Evolutionary conservation across 2,329 filamentous ascomycete species (phyloP), one percentile per base, ranked within the genome.

Genomic region (Tolypocladium amazonense): DNA sequence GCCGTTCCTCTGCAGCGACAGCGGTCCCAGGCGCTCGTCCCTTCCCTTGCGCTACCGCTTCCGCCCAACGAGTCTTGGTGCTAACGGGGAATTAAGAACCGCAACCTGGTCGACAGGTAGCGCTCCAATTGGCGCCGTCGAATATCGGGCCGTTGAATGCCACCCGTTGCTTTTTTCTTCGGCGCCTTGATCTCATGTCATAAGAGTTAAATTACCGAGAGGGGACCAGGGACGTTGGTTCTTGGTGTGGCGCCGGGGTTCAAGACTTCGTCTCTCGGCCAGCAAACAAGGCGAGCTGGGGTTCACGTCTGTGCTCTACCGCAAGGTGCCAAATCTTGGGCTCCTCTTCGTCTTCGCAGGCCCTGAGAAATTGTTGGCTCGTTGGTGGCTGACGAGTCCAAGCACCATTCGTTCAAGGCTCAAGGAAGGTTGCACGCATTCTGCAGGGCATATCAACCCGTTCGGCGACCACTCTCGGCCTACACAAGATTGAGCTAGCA

Each of bases 141-240:
- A 50, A 12, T 18, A 56, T 56, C 50, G 58, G 50, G 50, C 56
- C 56, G 56, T 39, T 41, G 56, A 56, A 47, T 56, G 37, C 55
- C 55, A 60, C 41, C 47, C 50, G 56, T 55, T 37, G 50, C n/a
- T 50, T 60, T 47, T 56, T 56, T 60, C 39, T 41, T 7, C 15
- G 20, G 23, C 33, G 58, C 23, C 50, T n/a, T 30, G 33, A 33
- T 58, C 47, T 58, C 57, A 43, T 58, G 37, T 33, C 57, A 58
- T 33, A 35, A 38, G 15, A 25, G 57, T 58, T 41, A 53, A 54
- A 58, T 58, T 58, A 54, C 47, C 47, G 37, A 50, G 57, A 58
- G 47, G 41, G 41, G 33, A 37, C 35, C 35, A 2, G 35, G 35
- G 2, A 58, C 25, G 38, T 27, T 33, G 20, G 35, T 30, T 38